A percentile compares a stretch with the other conserved stretches of the same genome.
Conservation (phyloP, 306 rosid genomes). For the Sicyos baderoa region DNA sequence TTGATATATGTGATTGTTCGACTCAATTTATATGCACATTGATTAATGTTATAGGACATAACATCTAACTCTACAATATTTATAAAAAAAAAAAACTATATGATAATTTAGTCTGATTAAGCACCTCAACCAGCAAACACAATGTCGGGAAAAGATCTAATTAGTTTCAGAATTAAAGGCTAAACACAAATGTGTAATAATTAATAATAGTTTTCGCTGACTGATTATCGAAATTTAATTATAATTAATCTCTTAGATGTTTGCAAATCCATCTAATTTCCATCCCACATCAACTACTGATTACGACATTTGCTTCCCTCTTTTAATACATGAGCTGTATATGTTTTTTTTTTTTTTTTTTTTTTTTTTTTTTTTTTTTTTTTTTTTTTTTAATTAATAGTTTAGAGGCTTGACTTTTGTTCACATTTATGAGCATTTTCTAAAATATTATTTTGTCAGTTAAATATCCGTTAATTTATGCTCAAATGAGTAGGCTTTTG, state of each 20-base stretch:
- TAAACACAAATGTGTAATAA: too few species aligned
- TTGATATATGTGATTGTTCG: too few species aligned
- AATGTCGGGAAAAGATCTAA: background rate
- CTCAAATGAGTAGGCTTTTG: too few species aligned
- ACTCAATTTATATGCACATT: too few species aligned
- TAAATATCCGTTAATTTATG: too few species aligned
- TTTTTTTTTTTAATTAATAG: background rate
- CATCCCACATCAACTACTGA: background rate
- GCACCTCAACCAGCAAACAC: background rate
- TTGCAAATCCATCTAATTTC: background rate
- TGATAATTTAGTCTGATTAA: background rate
- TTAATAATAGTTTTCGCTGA: background rate
- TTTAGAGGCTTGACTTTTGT: background rate
- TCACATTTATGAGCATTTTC: background rate
- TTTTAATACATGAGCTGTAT: background rate
- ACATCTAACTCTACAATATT: too few species aligned
- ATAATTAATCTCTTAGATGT: background rate
- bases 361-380: background rate
- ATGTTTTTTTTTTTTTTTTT: too few species aligned
- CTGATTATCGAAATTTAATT: background rate
- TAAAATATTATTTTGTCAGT: too few species aligned
- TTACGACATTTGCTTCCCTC: slow-evolving; percentile 1
- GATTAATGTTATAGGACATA: too few species aligned
- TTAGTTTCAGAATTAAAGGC: too few species aligned
- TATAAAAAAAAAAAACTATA: too few species aligned